Evolutionary conservation across 768 basidiomycete genomes (phyloP).

Genomic region (Xerocomellus intermedius): DNA sequence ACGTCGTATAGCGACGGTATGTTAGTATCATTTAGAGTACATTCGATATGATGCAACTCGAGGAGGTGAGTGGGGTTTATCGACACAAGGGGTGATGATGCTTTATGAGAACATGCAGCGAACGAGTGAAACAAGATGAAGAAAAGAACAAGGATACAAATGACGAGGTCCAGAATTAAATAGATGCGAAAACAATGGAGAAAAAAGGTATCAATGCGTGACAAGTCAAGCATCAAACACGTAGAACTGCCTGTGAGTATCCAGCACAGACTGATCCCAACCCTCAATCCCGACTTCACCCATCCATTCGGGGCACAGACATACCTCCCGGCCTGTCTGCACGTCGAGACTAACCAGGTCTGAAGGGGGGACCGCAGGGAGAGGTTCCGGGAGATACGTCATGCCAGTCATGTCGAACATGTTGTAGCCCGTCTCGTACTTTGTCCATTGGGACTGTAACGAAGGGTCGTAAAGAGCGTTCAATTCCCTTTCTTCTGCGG

Average conservation of each 20-base stretch:
- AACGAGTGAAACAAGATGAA: too few relatives aligned
- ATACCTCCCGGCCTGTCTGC: conserved; percentile 4
- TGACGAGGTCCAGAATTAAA: too few relatives aligned
- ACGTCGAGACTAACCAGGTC: neutral
- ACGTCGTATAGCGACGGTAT: too few relatives aligned
- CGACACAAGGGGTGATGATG: too few relatives aligned
- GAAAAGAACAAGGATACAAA: too few relatives aligned
- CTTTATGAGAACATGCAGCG: too few relatives aligned
- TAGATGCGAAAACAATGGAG: too few relatives aligned
- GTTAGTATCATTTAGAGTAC: too few relatives aligned
- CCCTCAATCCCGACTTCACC: conserved; percentile 11
- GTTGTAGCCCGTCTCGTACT: conserved; percentile 11
- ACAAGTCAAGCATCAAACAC: too few relatives aligned
- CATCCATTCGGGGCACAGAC: conserved; percentile 27
- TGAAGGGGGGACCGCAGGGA: neutral
- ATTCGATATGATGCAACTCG: too few relatives aligned
- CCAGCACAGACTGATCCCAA: conserved; percentile 7
- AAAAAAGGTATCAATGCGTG: too few relatives aligned
- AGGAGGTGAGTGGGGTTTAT: too few relatives aligned
- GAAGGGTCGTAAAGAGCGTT: conserved; percentile 4
- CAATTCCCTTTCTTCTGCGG: conserved; percentile 3
- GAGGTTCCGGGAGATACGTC: neutral
- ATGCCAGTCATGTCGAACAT: neutral
- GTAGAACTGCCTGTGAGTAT: neutral
- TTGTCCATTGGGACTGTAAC: conserved; percentile 6